Evolutionary conservation across 495 filamentous ascomycete species (phyloP), one percentile per base, ranked within the genome.

Genomic region (Daldinia caldariorum): DNA sequence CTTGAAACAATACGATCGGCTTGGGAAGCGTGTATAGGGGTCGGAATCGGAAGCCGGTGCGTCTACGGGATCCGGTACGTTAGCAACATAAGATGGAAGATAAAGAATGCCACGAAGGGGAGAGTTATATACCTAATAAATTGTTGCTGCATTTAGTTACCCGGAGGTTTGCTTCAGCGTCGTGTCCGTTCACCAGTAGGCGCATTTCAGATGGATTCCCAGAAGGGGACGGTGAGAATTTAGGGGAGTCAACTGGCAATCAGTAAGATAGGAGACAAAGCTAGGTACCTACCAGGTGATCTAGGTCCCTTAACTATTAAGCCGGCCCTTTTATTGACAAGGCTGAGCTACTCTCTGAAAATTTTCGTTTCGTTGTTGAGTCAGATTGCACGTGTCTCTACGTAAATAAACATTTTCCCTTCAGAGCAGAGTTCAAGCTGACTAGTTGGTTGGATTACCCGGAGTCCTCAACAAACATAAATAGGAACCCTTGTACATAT

Each of bases 331-430:
- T 18, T 26, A 10, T 51, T 20, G 12, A 34, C 34, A 39, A 59
- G 58, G 54, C 66, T 58, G 60, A 45, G 66, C 13, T 20, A 22
- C 58, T 55, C 54, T 43, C 13, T 59, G 5, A 63, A 69, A 56
- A 45, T 57, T 39, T 56, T 67, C 29, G 18, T 20, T 22, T 39
- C 20, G 29, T 0, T 37, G 49, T 61, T 55, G 38, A 56, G 26
- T 20, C 51, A 13, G 41, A 14, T 35, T 34, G 34, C 58, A 61
- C 31, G 14, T 56, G 38, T 61, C 49, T 49, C 22, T 59, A 61
- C n/a, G 29, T 29, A 38, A 58, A 51, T 7, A 49, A 7, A 5
- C 7, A 3, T 35, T 35, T n/a, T n/a, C 13, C n/a, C 22, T 32
- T 29, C 13, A 2, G n/a, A 49, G 54, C 41, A n/a, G 4, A 43